Base-by-base conservation (phyloP, 805 yeast genomes). In the Monosporozyma yasuniensis region DNA sequence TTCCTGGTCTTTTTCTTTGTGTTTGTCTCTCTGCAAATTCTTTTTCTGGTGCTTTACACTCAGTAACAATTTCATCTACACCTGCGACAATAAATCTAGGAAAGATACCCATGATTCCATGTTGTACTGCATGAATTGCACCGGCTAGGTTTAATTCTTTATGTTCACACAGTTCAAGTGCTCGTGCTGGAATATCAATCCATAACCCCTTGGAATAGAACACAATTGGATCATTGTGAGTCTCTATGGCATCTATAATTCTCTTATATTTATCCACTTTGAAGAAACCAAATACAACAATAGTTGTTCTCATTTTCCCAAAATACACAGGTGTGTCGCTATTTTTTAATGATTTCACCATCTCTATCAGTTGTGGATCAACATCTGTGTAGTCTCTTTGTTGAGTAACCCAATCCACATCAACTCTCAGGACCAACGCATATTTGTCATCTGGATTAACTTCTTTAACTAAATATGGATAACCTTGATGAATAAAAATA, bases 1-100 rank as follows among this genome's bases (percentile, higher is more conserved):
- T 71, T 0, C 95, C 96, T 0, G 98, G 98, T 41, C 99, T 70
- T 50, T 77, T 78, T 39, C 99, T 70, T 16, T 67, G 66, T 0
- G 91, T 76, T 60, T 85, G 85, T 27, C 88, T 68, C 46, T 76
- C 75, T 1, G 96, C 87, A 72, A 91, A 87, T 62, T 93, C 99
- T 59, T 93, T 93, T 56, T 89, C 96, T 0, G 99, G 97, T 0
- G 98, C 97, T 60, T 93, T 93, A 66, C 99, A 93, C 65, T 93
- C 99, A 0, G 98, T 87, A 43, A 78, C 78, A 12, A 93, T 75
- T 57, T 93, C 99, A 55, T 81, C 84, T 3, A 78, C 75, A 0
- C 87, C 86, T 16, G 87, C 81, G 11, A 81, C 79, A 4, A 89
- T 80, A 52, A 79, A 82, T 25, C 83, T 65, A 0, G 97, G 95